Percentiles rank a stretch among this genome's conserved stretches.
These are phyloP conservation scores for Phyllosticta ampelicida DNA, from an alignment of 2,329 filamentous ascomycete genomes.

Conservation along the genomic window DNA sequence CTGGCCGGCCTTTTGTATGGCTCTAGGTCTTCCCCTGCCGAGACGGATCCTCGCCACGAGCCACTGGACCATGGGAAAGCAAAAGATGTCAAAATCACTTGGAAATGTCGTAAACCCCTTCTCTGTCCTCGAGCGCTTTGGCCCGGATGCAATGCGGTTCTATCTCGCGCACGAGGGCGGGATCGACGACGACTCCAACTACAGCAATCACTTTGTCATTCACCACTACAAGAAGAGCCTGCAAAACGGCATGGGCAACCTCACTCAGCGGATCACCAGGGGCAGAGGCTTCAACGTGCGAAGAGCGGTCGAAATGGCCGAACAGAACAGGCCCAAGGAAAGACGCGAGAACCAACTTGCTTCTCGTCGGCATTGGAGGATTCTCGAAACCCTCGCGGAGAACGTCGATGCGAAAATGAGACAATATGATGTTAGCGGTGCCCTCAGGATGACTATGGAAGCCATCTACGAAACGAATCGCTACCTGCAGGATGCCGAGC, in stretches of 20 bases:
- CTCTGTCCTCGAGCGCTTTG: conserved; percentile 80
- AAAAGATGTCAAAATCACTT: conserved; percentile 94
- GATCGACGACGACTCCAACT: conserved; percentile 68
- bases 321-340: conserved; percentile 12
- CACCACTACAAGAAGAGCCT: conserved; percentile 70
- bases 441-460: conserved; percentile 54
- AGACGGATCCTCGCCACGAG: conserved; percentile 76
- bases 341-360: conserved; percentile 20
- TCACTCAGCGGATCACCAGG: conserved; percentile 59
- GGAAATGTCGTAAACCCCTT: conserved; percentile 95
- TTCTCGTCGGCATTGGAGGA: conserved; percentile 13
- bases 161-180: conserved; percentile 76
- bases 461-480: conserved; percentile 52
- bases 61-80: conserved; percentile 85
- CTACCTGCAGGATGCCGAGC: conserved; percentile 52
- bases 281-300: conserved; percentile 59
- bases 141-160: conserved; percentile 77
- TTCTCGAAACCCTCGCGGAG: conserved; percentile 24
- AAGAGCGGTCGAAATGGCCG: conserved; percentile 41
- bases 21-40: conserved; percentile 67
- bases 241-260: conserved; percentile 68
- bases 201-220: conserved; percentile 68
- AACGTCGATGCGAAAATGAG: conserved; percentile 49
- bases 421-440: conserved; percentile 51
- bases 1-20: conserved; percentile 94